Percentiles rank a stretch among this genome's conserved stretches.
Evolutionary conservation across 371 early-diverging fungal genomes (phyloP).

Genomic region (Gilbertella persicaria): DNA sequence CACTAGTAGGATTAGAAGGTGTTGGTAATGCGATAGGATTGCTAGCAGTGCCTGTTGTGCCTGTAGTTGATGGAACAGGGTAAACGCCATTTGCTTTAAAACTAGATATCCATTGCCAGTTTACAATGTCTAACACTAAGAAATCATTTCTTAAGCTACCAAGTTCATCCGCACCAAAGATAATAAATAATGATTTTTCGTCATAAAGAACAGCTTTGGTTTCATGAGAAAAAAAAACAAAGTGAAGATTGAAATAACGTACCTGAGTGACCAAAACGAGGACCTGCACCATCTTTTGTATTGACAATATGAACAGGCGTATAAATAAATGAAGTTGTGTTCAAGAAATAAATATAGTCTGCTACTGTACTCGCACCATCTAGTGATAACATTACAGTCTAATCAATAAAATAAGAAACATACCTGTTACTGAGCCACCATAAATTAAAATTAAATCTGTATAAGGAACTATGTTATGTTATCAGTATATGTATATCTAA

Average conservation of each 20-base stretch:
- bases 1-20: too few species aligned
- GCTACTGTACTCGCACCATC: conserved; percentile 4
- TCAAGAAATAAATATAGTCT: conserved; percentile 16
- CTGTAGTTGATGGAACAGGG: background rate
- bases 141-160: conserved; percentile 19
- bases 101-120: conserved; percentile 12
- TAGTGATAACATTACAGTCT: background rate
- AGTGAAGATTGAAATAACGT: too few species aligned
- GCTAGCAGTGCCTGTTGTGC: background rate
- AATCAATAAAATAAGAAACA: background rate
- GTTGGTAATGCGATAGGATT: background rate
- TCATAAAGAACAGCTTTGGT: conserved; percentile 14
- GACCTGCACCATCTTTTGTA: conserved; percentile 4
- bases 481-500: too few species aligned
- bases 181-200: conserved; percentile 12
- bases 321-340: conserved; percentile 17
- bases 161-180: conserved; percentile 21
- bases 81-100: conserved; percentile 13
- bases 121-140: conserved; percentile 10
- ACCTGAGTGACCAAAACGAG: conserved; percentile 27
- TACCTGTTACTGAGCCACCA: conserved; percentile 22
- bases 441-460: conserved; percentile 17
- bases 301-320: conserved; percentile 3
- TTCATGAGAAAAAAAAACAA: background rate
- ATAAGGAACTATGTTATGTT: conserved; percentile 10